Conservation (phyloP, 257 asterid species). For the Forsythia suspensa region DNA sequence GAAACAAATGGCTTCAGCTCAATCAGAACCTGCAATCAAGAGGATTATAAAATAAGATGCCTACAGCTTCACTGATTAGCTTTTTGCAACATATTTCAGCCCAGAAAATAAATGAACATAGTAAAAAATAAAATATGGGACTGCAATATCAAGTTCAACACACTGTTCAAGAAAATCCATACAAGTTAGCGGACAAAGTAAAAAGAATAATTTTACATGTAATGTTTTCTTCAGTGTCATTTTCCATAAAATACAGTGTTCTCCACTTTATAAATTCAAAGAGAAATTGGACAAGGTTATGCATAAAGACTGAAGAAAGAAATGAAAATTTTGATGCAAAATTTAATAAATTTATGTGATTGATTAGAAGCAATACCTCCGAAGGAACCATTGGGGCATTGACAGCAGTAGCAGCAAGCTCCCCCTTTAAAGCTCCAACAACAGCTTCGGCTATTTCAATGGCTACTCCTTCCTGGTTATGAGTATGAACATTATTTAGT, state of each 20-base stretch:
- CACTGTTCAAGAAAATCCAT: not conserved
- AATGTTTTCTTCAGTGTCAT: not conserved
- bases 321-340: not conserved
- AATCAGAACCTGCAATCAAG: constrained; percentile 45
- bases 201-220: not conserved
- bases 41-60: not conserved
- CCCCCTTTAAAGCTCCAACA: constrained; percentile 75
- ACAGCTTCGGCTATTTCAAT: constrained; percentile 80
- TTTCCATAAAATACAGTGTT: not conserved
- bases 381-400: constrained; percentile 87
- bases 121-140: not conserved
- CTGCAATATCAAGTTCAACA: not conserved
- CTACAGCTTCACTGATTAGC: not conserved
- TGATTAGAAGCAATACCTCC: constrained; percentile 40
- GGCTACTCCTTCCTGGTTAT: constrained; percentile 70
- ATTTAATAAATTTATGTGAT: not conserved
- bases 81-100: not conserved
- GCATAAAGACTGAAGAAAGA: not conserved
- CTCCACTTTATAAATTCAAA: not conserved
- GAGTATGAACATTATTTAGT: not conserved
- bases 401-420: constrained; percentile 78
- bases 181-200: not conserved
- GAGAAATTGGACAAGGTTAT: not conserved
- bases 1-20: constrained; percentile 62
- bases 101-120: not conserved